Base-by-base conservation (phyloP, 1,139 yeast genomes). In the Diutina mesorugosa region DNA sequence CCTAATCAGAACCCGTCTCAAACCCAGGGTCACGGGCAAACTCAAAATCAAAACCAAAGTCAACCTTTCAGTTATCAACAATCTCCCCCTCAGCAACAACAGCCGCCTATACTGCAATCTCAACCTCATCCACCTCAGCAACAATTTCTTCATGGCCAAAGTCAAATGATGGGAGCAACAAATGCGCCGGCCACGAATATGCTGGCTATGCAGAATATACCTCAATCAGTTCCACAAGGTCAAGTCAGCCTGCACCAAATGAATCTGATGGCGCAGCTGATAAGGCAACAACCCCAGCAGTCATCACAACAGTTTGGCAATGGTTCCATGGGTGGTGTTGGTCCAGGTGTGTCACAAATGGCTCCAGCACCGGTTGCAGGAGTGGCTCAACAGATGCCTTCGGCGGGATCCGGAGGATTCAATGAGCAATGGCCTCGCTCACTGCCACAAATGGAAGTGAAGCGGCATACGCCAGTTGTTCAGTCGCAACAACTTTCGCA, bases 1-100 rank as follows among this genome's bases (percentile, higher is more conserved):
- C 47, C 47, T n/a, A 18, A 45, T 45, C 26, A 6, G 12, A 18
- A 16, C 47, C 28, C 28, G 10, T 6, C 12, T 47, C 50, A 21
- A 47, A 7, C 6, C 14, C 32, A 21, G 16, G n/a, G 9, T 26
- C 32, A 47, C 10, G 47, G 14, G 50, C 50, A n/a, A 21, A 21
- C 9, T 10, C 50, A 47, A 14, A 47, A 14, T n/a, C 50, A 47
- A 28, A 14, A 12, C 14, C 50, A 47, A 28, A 10, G 48, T 16
- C 26, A 18, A 29, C 16, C 7, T 6, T 18, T 14, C 30, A 21
- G 66, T 67, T 26, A 58, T 63, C n/a, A 67, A 77, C 59, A 69
- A 73, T 58, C 76, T 71, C 56, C 75, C 71, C 56, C 57, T 54
- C 55, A 58, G 55, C 54, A 51, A 59, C 55, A 55, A 57, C 51